Conservation (phyloP, 2,329 filamentous ascomycete genomes). For the Cercospora janseana region DNA sequence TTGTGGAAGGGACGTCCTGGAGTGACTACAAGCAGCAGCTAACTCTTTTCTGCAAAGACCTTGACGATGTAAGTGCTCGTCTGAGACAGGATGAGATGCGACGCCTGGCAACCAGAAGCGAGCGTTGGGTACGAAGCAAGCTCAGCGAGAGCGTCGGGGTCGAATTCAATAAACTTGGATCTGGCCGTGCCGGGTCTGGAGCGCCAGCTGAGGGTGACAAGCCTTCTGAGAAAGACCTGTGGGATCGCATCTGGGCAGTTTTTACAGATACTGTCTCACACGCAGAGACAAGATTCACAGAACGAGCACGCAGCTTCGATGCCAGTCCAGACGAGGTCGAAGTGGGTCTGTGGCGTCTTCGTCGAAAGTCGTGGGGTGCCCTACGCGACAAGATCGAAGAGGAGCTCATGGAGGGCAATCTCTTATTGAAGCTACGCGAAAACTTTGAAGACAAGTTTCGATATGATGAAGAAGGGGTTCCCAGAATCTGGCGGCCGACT, state of each 20-base stretch:
- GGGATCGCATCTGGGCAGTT: constrained; percentile 90
- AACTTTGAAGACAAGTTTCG: constrained; percentile 99
- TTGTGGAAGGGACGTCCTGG: constrained; percentile 80
- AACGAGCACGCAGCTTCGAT: constrained; percentile 89
- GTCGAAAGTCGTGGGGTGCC: constrained; percentile 91
- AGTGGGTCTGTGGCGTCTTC: constrained; percentile 85
- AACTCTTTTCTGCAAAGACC: constrained; percentile 78
- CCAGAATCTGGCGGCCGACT: constrained; percentile 91
- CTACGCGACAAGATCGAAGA: constrained; percentile 89
- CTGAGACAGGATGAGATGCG: constrained; percentile 95
- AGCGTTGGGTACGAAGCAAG: constrained; percentile 88
- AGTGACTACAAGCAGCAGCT: constrained; percentile 81
- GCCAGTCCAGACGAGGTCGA: constrained; percentile 88
- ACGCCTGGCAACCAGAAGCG: constrained; percentile 81
- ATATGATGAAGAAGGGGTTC: constrained; percentile 92
- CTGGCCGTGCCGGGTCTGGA: constrained; percentile 76
- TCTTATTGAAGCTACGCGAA: constrained; percentile 89
- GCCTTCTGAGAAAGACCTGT: constrained; percentile 79
- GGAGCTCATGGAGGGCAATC: constrained; percentile 96
- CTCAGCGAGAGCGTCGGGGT: constrained; percentile 83
- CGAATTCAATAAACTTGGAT: constrained; percentile 94
- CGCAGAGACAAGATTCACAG: constrained; percentile 80
- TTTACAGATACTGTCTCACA: constrained; percentile 81
- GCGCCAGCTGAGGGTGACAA: constrained; percentile 76
- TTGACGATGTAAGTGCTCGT: constrained; percentile 81